Evolutionary conservation across 176 grass and related monocot species (phyloP).

Genomic region (sorghum (Sorghum bicolor)): Sorghum_bicolor_NCBIv3 NC_012875.2:52782501-52783000

Average conservation of each 20-base stretch:
- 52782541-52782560: background rate
- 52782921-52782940: constrained; percentile 16
- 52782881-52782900: constrained; percentile 88
- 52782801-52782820: constrained; percentile 3
- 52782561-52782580: background rate
- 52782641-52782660: too few species aligned
- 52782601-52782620: too few species aligned
- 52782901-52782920: constrained; percentile 77
- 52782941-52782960: constrained; percentile 14
- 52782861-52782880: constrained; percentile 80
- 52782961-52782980: background rate
- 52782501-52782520: background rate
- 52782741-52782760: background rate
- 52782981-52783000: background rate
- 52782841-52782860: constrained; percentile 82
- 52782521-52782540: background rate
- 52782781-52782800: constrained; percentile 42
- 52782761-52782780: constrained; percentile 4
- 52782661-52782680: too few species aligned
- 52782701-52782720: too few species aligned
- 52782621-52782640: too few species aligned
- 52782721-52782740: too few species aligned
- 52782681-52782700: too few species aligned
- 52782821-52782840: constrained; percentile 29
- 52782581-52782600: too few species aligned